Conservation (phyloP, 2,329 filamentous ascomycete species). For the Thielaviopsis ethacetica region DNA sequence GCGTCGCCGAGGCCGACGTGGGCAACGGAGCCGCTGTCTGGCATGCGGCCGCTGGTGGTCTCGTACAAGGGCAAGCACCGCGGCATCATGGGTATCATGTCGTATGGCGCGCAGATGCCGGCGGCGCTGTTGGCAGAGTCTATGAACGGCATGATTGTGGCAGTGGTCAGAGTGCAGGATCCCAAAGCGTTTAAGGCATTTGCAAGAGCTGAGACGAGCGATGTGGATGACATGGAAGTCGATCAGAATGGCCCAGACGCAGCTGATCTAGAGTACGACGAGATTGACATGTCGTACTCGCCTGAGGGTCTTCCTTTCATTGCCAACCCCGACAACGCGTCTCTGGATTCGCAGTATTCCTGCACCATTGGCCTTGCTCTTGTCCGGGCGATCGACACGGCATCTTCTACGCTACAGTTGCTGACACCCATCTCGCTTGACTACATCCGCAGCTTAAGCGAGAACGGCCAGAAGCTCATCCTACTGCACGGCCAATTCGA, state of each 20-base stretch:
- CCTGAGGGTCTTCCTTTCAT: conserved; percentile 47
- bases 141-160: conserved; percentile 55
- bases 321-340: conserved; percentile 32
- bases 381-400: conserved; percentile 50
- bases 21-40: conserved; percentile 38
- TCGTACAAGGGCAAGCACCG: conserved; percentile 33
- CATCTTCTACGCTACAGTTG: conserved; percentile 39
- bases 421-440: conserved; percentile 39
- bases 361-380: conserved; percentile 47
- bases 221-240: conserved; percentile 14
- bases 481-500: conserved; percentile 55
- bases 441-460: conserved; percentile 24
- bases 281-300: conserved; percentile 19
- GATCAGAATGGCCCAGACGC: conserved; percentile 6
- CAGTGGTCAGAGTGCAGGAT: conserved; percentile 46
- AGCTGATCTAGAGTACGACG: background rate
- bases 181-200: conserved; percentile 27
- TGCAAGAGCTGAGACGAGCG: conserved; percentile 8
- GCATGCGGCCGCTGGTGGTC: conserved; percentile 43
- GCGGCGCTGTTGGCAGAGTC: conserved; percentile 43
- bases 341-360: conserved; percentile 43
- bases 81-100: conserved; percentile 49
- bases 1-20: conserved; percentile 23
- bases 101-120: conserved; percentile 48
- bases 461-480: conserved; percentile 34